phyloP scores from a whole-genome alignment of 306 rosid species.

The Vigna angularis region DNA sequence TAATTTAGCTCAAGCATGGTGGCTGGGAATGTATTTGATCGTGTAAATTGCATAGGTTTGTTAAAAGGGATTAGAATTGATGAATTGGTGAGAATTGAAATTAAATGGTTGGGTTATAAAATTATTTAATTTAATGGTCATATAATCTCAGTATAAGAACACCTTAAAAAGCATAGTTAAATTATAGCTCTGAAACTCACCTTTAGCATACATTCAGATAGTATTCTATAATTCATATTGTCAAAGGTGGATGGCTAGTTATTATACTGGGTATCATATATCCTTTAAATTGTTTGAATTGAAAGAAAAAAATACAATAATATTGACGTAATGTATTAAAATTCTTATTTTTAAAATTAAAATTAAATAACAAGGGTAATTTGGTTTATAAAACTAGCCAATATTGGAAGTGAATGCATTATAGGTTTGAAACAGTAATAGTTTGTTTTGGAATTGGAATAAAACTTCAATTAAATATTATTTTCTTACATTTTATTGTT shows the following conservation, averaged over 20 bases:
- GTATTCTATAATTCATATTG: not conserved
- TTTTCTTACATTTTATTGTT: not conserved
- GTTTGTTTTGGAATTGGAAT: constrained; percentile 10
- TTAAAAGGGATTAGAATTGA: not conserved
- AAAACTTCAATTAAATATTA: constrained; percentile 8
- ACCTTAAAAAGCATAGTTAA: too few species aligned
- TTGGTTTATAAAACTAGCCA: too few species aligned
- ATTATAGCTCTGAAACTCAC: too few species aligned
- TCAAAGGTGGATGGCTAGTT: not conserved
- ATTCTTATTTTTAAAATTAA: too few species aligned
- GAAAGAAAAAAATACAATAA: not conserved
- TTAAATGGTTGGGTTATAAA: not conserved
- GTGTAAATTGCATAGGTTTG: not conserved
- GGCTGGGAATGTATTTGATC: not conserved
- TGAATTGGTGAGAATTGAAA: not conserved
- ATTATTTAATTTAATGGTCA: not conserved
- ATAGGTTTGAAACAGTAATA: not conserved
- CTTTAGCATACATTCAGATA: too few species aligned
- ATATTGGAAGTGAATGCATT: too few species aligned
- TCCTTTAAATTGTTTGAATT: not conserved
- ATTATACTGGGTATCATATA: not conserved
- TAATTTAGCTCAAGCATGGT: not conserved
- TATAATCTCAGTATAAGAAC: too few species aligned
- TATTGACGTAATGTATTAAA: not conserved
- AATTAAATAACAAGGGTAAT: too few species aligned